Evolutionary conservation across 805 yeast genomes (phyloP).

Genomic region (Lachancea lanzarotensis): DNA sequence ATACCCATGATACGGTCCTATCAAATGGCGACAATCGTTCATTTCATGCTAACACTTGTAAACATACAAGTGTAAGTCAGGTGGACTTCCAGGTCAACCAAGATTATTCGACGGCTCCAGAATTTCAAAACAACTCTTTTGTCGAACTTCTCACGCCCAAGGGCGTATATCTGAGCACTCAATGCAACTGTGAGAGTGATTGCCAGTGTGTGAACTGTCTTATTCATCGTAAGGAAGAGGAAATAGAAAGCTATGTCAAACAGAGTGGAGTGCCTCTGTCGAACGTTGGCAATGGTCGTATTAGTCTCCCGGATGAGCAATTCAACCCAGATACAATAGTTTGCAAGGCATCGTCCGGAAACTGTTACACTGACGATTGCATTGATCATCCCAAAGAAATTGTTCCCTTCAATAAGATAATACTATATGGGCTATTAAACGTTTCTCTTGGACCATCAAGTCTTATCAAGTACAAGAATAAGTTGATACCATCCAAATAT

Average conservation of each 20-base stretch:
- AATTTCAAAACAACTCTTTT: slow-evolving; percentile 10
- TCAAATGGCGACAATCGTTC: neutral
- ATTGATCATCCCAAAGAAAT: slow-evolving; percentile 25
- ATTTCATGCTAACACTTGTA: neutral
- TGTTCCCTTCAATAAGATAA: slow-evolving; percentile 22
- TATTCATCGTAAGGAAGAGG: slow-evolving; percentile 32
- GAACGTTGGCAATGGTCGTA: slow-evolving; percentile 22
- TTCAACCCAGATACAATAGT: neutral
- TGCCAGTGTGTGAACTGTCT: slow-evolving; percentile 32
- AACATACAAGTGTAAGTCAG: neutral
- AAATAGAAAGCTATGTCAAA: slow-evolving; percentile 25
- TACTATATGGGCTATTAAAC: slow-evolving; percentile 24
- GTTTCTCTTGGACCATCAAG: slow-evolving; percentile 23
- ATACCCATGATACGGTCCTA: neutral
- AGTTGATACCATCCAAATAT: slow-evolving; percentile 27
- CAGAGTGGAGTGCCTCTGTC: slow-evolving; percentile 29
- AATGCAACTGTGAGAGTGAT: slow-evolving; percentile 29
- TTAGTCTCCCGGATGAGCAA: slow-evolving; percentile 1
- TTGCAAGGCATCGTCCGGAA: neutral
- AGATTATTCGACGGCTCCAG: neutral
- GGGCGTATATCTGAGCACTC: slow-evolving; percentile 29
- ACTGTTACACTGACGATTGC: slow-evolving; percentile 11
- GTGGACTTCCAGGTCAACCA: neutral
- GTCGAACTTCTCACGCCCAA: slow-evolving; percentile 31
- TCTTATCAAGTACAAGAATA: slow-evolving; percentile 23